phyloP scores from a whole-genome alignment of 2,329 filamentous ascomycete genomes.

The Exophiala oligosperma region DNA sequence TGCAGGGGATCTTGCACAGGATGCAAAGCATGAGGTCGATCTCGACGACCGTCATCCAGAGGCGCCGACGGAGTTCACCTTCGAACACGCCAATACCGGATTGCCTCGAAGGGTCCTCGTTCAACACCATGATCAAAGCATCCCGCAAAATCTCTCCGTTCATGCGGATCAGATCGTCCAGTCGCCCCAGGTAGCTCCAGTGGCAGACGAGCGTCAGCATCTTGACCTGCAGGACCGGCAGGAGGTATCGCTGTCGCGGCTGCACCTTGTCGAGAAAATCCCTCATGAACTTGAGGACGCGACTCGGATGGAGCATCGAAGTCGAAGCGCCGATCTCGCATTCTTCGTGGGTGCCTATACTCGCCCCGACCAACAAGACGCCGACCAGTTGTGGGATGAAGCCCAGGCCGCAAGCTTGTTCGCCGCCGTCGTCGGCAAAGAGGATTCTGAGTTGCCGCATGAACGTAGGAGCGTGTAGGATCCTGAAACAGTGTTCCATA shows the following conservation, averaged over 20 bases:
- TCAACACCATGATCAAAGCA: constrained; percentile 24
- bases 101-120: constrained; percentile 18
- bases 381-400: constrained; percentile 26
- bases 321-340: constrained; percentile 18
- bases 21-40: constrained; percentile 32
- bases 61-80: constrained; percentile 32
- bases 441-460: constrained; percentile 17
- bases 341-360: constrained; percentile 22
- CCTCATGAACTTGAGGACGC: constrained; percentile 20
- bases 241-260: constrained; percentile 16
- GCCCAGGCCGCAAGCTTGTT: constrained; percentile 14
- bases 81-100: constrained; percentile 22
- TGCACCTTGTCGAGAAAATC: constrained; percentile 12
- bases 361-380: constrained; percentile 21
- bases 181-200: constrained; percentile 19
- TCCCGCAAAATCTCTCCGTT: constrained; percentile 25
- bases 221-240: constrained; percentile 24
- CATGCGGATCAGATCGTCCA: constrained; percentile 22
- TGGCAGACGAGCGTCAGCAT: constrained; percentile 21
- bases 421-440: constrained; percentile 18
- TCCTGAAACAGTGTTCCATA: constrained; percentile 29
- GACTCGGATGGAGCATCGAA: constrained; percentile 10
- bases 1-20: constrained; percentile 26
- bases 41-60: constrained; percentile 36
- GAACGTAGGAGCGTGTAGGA: constrained; percentile 24